Conservation (phyloP, 768 basidiomycete species). For the Cyclocybe cylindracea region DNA sequence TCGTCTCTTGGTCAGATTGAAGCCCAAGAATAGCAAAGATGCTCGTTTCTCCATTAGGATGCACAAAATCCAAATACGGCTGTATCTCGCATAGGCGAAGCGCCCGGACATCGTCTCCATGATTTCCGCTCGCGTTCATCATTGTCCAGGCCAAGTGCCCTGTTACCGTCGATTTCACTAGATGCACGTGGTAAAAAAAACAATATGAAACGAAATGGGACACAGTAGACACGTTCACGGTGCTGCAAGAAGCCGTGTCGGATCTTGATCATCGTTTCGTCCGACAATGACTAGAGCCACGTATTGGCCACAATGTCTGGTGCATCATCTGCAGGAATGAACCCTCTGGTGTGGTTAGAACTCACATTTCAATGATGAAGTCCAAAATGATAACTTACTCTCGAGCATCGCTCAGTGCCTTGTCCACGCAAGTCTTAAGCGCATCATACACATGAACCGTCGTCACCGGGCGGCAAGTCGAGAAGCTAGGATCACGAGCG, state of each 20-base stretch:
- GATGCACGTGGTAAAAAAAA: neutral
- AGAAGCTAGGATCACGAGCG: slow-evolving; percentile 8
- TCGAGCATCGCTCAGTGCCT: slow-evolving; percentile 9
- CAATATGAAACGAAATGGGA: no score
- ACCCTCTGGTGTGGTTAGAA: slow-evolving; percentile 11
- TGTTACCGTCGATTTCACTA: slow-evolving; percentile 10
- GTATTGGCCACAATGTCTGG: slow-evolving; percentile 26
- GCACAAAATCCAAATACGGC: slow-evolving; percentile 12
- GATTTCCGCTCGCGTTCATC: slow-evolving; percentile 18
- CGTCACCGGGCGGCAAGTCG: slow-evolving; percentile 6
- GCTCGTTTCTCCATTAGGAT: slow-evolving; percentile 13
- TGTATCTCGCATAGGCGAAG: slow-evolving; percentile 19
- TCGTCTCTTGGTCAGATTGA: slow-evolving; percentile 6
- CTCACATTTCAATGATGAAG: neutral
- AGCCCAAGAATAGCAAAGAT: slow-evolving; percentile 10
- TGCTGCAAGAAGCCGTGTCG: slow-evolving; percentile 16
- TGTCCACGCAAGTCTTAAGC: slow-evolving; percentile 20
- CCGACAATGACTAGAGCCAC: slow-evolving; percentile 13
- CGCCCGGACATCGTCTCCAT: slow-evolving; percentile 21
- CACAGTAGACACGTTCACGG: slow-evolving; percentile 8
- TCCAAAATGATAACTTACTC: slow-evolving; percentile 5
- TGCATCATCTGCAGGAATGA: slow-evolving; percentile 20
- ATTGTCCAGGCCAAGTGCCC: slow-evolving; percentile 20
- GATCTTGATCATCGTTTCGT: slow-evolving; percentile 11
- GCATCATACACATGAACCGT: slow-evolving; percentile 19